Conservation (phyloP, 208 protist genomes). For the Lotmaria passim region DNA sequence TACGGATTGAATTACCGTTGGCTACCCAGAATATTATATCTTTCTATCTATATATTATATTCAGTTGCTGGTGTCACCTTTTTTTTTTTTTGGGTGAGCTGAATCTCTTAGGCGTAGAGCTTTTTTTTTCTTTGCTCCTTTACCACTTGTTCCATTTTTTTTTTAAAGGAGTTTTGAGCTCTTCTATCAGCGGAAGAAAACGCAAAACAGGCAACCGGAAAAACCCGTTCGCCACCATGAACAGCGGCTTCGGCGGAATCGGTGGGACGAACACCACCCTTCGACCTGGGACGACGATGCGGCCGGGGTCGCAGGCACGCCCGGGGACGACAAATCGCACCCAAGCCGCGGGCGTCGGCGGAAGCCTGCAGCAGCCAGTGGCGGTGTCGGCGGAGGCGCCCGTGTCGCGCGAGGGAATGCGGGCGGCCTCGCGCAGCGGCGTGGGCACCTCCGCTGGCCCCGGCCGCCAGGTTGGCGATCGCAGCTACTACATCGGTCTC, state of each 20-base stretch:
- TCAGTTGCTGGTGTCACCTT: too few relatives aligned
- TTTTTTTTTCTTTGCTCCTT: too few relatives aligned
- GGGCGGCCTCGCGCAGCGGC: slow-evolving; percentile 71
- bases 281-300: slow-evolving; percentile 77
- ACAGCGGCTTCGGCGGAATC: slow-evolving; percentile 20
- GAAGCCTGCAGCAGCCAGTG: slow-evolving; percentile 82
- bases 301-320: slow-evolving; percentile 71
- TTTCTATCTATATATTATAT: too few relatives aligned
- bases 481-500: slow-evolving; percentile 91
- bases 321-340: slow-evolving; percentile 61
- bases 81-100: too few relatives aligned
- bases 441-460: slow-evolving; percentile 74
- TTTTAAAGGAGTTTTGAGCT: too few relatives aligned
- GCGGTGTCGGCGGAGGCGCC: slow-evolving; percentile 67
- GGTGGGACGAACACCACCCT: slow-evolving; percentile 45
- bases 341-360: slow-evolving; percentile 77
- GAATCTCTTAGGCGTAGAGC: too few relatives aligned
- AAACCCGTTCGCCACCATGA: not conserved
- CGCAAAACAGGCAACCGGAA: not conserved
- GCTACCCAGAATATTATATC: too few relatives aligned
- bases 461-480: slow-evolving; percentile 87
- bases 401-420: slow-evolving; percentile 86
- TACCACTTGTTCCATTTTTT: too few relatives aligned
- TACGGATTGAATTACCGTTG: too few relatives aligned
- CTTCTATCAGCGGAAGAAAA: too few relatives aligned